These are phyloP conservation scores for Omphalea diandra DNA, from an alignment of 441 rosid species.

Conservation along the genomic window DNA sequence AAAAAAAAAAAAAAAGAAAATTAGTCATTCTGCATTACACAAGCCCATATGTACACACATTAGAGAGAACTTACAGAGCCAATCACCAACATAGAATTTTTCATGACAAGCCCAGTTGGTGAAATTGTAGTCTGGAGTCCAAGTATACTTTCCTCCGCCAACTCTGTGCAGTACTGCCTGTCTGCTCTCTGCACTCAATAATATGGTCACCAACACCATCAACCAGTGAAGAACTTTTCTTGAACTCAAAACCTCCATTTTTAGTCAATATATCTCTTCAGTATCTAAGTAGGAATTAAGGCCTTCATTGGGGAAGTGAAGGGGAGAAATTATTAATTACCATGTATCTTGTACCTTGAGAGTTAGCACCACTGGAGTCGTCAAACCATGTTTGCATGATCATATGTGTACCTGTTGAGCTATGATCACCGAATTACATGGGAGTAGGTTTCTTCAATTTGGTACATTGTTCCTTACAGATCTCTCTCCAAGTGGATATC, in stretches of 20 bases:
- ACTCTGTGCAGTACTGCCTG: conserved; percentile 33
- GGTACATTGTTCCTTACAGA: no score
- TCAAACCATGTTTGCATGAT: no score
- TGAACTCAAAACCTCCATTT: conserved; percentile 11
- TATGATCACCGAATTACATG: no score
- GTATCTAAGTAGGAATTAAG: no score
- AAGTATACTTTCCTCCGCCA: conserved; percentile 38
- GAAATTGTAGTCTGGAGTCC: conserved; percentile 35
- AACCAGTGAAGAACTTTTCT: neutral
- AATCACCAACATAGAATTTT: conserved; percentile 35
- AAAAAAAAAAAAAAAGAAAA: neutral
- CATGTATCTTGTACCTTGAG: no score
- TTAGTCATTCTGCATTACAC: neutral
- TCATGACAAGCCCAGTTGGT: conserved; percentile 34
- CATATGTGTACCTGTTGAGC: no score
- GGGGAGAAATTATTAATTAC: no score
- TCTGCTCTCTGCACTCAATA: conserved; percentile 16
- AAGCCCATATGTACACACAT: no score
- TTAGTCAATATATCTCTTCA: neutral
- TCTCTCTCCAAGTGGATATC: no score
- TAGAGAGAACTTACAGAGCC: conserved; percentile 34
- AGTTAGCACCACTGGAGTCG: no score
- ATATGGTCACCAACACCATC: neutral
- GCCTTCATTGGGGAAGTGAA: no score
- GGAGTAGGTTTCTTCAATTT: no score